A percentile compares a stretch with the other conserved stretches of the same genome.
Conservation (phyloP, 148 eudicot genomes). For the Fagopyrum tataricum region DNA sequence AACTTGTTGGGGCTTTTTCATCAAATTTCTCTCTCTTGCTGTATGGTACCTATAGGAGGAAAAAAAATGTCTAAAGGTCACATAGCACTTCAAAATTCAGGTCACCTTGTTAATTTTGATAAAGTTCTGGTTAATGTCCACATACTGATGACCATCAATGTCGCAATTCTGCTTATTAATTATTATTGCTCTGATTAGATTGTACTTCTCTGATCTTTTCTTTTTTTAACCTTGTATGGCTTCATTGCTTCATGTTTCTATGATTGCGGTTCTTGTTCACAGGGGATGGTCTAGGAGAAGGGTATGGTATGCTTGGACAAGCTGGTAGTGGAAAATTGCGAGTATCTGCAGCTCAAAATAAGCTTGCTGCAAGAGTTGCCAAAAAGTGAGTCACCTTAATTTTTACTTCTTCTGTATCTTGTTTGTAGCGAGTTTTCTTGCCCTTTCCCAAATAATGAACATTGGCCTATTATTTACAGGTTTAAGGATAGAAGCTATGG, state of each 20-base stretch:
- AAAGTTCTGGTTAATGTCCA: no score
- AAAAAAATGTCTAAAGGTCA: no score
- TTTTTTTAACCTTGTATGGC: not conserved
- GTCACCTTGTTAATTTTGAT: no score
- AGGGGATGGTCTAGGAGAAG: constrained; percentile 99
- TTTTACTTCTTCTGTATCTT: not conserved
- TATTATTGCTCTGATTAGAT: not conserved
- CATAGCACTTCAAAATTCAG: no score
- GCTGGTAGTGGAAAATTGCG: constrained; percentile 94
- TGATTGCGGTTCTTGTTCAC: constrained; percentile 1
- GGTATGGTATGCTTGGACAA: constrained; percentile 99
- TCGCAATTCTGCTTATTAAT: not conserved
- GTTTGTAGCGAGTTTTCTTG: not conserved
- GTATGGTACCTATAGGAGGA: no score
- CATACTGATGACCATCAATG: no score
- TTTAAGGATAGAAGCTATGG: constrained; percentile 76
- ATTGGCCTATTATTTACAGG: constrained; percentile 33
- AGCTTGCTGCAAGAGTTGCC: constrained; percentile 82
- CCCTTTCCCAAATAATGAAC: not conserved
- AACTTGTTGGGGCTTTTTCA: no score
- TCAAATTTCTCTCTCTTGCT: no score
- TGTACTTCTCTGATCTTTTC: not conserved
- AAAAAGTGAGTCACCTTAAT: constrained; percentile 52
- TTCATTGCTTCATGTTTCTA: constrained; percentile 13
- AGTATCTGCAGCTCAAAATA: constrained; percentile 81